Conservation (phyloP, 2,329 filamentous ascomycete genomes). For the Penicillium verrucosum region DNA sequence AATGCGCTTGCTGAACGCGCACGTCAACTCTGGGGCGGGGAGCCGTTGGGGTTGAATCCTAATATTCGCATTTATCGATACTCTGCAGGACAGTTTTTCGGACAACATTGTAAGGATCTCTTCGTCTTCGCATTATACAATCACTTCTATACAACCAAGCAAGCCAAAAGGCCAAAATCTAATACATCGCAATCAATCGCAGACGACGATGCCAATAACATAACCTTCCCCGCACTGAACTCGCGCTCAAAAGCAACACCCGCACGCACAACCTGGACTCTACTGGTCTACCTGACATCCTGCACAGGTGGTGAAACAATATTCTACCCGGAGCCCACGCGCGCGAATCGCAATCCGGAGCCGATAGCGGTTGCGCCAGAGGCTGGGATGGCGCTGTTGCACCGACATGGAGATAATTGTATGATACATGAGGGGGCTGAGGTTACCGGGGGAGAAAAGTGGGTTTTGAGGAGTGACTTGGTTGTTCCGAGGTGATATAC, state of each 20-base stretch:
- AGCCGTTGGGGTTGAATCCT: conserved; percentile 77
- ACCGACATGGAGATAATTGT: conserved; percentile 86
- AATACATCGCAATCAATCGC: conserved; percentile 15
- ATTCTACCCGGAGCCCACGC: conserved; percentile 69
- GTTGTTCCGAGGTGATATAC: conserved; percentile 38
- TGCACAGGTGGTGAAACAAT: conserved; percentile 86
- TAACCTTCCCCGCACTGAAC: conserved; percentile 55
- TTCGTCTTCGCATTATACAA: too few relatives aligned
- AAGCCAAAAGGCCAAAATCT: background rate
- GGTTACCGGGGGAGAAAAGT: conserved; percentile 79
- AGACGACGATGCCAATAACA: conserved; percentile 84
- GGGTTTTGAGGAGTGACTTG: conserved; percentile 82
- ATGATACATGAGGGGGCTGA: conserved; percentile 83
- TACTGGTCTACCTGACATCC: conserved; percentile 82
- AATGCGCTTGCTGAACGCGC: conserved; percentile 10
- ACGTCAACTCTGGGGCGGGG: conserved; percentile 67
- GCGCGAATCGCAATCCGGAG: conserved; percentile 49
- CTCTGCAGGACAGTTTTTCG: conserved; percentile 81
- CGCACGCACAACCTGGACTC: conserved; percentile 82
- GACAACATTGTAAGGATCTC: conserved; percentile 73
- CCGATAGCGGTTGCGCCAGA: conserved; percentile 72
- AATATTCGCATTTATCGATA: conserved; percentile 92
- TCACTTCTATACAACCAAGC: background rate
- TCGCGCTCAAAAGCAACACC: conserved; percentile 36
- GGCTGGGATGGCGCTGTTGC: conserved; percentile 79